phyloP scores from a whole-genome alignment of 257 asterid species.

The Solanum appendiculatum region DNA sequence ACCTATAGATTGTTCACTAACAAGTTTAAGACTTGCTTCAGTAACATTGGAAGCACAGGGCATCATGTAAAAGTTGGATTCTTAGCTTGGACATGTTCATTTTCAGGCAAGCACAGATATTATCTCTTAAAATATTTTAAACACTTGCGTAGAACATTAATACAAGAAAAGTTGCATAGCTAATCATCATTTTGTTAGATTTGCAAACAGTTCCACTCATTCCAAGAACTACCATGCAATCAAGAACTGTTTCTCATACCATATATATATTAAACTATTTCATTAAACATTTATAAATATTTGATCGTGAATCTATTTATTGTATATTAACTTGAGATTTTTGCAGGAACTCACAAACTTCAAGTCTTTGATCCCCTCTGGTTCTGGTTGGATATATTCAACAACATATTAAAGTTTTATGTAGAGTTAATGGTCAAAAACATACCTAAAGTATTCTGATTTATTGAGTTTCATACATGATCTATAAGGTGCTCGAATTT shows the following conservation, averaged over 20 bases:
- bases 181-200: no score
- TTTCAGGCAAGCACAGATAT: no score
- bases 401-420: neutral
- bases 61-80: neutral
- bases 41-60: neutral
- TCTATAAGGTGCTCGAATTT: neutral
- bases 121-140: no score
- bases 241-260: no score
- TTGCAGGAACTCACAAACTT: neutral
- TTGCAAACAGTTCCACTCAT: no score
- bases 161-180: no score
- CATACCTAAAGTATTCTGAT: neutral
- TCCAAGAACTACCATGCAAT: no score
- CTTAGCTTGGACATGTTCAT: neutral
- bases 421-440: no score
- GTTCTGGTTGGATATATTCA: neutral
- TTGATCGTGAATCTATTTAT: neutral
- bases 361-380: neutral
- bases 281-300: neutral
- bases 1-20: slow-evolving; percentile 22
- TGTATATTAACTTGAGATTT: neutral
- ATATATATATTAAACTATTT: no score
- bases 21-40: neutral
- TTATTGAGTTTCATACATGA: neutral
- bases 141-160: no score